These are phyloP conservation scores for Cryptosporidium viatorum DNA, from an alignment of 169 alveolate genomes.

Conservation along the genomic window DNA sequence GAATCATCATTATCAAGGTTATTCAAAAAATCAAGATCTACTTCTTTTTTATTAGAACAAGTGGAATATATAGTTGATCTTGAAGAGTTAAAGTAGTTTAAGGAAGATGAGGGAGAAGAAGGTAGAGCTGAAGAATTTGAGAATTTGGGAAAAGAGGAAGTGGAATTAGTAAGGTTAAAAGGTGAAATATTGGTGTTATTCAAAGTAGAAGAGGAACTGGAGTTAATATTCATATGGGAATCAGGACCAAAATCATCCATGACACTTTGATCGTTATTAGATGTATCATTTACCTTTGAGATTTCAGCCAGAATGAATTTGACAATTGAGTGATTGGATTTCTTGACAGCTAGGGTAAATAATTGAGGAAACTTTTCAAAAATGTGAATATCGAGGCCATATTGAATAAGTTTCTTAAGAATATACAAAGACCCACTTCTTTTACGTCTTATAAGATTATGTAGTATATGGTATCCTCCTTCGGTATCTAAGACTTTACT, in stretches of 20 bases:
- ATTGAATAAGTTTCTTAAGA: slow-evolving; percentile 20
- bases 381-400: slow-evolving; percentile 43
- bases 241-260: neutral
- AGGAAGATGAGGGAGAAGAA: neutral
- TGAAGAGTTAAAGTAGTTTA: neutral
- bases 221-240: neutral
- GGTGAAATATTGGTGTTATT: neutral
- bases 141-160: neutral
- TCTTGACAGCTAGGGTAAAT: slow-evolving; percentile 53
- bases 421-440: slow-evolving; percentile 46
- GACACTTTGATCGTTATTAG: neutral
- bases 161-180: no score
- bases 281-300: neutral
- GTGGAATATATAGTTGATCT: neutral
- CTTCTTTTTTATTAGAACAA: neutral
- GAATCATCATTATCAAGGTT: neutral
- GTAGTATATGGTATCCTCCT: slow-evolving; percentile 10
- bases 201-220: neutral
- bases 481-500: slow-evolving; percentile 17
- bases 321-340: slow-evolving; percentile 39
- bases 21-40: neutral
- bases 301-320: slow-evolving; percentile 18
- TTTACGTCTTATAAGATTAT: slow-evolving; percentile 18
- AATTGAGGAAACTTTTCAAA: slow-evolving; percentile 47
- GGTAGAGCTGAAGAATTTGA: neutral